Percentiles rank a stretch among this genome's conserved stretches.
These are phyloP conservation scores for Salix suchowensis DNA, from an alignment of 345 rosid genomes.

Conservation along the genomic window DNA sequence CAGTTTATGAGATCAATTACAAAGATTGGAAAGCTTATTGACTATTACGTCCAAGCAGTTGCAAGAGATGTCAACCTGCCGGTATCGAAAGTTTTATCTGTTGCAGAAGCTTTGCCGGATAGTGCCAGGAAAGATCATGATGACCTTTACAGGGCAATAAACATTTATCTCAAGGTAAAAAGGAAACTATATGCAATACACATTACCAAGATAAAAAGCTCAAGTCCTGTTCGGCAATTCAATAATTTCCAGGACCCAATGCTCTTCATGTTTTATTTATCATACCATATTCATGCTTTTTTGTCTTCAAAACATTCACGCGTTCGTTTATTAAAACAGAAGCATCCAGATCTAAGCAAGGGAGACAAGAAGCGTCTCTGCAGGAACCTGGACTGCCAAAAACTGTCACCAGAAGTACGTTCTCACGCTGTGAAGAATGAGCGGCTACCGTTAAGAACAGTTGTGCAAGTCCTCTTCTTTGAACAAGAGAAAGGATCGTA, in stretches of 20 bases:
- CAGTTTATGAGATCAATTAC: slow-evolving; percentile 47
- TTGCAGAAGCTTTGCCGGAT: slow-evolving; percentile 75
- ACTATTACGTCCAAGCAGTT: slow-evolving; percentile 72
- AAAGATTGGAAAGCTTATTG: slow-evolving; percentile 64
- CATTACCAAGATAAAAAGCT: neutral
- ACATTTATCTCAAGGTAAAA: slow-evolving; percentile 77
- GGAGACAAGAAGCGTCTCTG: slow-evolving; percentile 76
- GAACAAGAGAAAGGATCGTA: slow-evolving; percentile 58
- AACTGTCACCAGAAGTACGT: slow-evolving; percentile 75
- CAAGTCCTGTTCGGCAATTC: neutral
- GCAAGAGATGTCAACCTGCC: slow-evolving; percentile 65
- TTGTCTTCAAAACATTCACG: neutral
- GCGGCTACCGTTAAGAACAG: slow-evolving; percentile 86
- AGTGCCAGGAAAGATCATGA: slow-evolving; percentile 65
- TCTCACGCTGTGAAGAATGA: slow-evolving; percentile 93
- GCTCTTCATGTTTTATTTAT: neutral
- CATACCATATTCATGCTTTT: neutral
- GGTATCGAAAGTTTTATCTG: slow-evolving; percentile 45
- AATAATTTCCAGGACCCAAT: neutral
- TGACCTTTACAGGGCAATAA: slow-evolving; percentile 81
- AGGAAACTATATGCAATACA: neutral
- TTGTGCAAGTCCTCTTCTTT: slow-evolving; percentile 86
- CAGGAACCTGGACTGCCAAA: slow-evolving; percentile 85
- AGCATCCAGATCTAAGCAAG: slow-evolving; percentile 80
- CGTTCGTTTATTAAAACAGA: slow-evolving; percentile 35